phyloP scores from a whole-genome alignment of 805 yeast species.

The Nakazawaea wyomingensis region DNA sequence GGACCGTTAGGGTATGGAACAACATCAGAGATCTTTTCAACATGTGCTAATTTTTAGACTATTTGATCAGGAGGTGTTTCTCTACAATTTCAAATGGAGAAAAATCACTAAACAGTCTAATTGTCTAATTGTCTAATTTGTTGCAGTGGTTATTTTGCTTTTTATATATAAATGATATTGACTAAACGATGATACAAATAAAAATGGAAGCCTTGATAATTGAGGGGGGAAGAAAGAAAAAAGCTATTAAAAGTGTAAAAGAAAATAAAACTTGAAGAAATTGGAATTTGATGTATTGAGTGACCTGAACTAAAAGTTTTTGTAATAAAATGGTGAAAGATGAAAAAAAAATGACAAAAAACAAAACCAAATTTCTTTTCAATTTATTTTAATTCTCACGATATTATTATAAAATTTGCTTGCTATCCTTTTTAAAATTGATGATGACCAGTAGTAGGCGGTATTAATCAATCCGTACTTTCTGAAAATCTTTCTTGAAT shows the following conservation, averaged over 20 bases:
- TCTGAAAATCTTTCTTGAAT: conserved; percentile 93
- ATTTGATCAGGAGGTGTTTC: too few species aligned
- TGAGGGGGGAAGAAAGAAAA: too few species aligned
- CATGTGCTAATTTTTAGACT: neutral
- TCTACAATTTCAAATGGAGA: too few species aligned
- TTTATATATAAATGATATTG: neutral
- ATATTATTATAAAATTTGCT: conserved; percentile 11
- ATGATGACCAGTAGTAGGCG: too few species aligned
- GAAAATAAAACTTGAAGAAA: neutral
- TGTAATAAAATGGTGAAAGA: neutral
- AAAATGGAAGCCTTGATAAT: neutral
- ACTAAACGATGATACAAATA: neutral
- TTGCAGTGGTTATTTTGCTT: too few species aligned
- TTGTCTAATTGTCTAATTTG: too few species aligned
- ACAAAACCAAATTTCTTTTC: neutral
- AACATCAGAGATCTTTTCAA: neutral
- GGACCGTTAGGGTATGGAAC: neutral
- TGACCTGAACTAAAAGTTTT: neutral
- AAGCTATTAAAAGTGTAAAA: neutral
- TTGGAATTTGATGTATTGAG: neutral
- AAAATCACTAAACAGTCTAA: too few species aligned
- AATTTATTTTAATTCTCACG: neutral
- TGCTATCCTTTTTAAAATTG: neutral
- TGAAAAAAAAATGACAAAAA: neutral
- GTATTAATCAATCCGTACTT: conserved; percentile 65